Base-by-base conservation (phyloP, 2,329 filamentous ascomycete genomes). In the Colletotrichum melonis region DNA sequence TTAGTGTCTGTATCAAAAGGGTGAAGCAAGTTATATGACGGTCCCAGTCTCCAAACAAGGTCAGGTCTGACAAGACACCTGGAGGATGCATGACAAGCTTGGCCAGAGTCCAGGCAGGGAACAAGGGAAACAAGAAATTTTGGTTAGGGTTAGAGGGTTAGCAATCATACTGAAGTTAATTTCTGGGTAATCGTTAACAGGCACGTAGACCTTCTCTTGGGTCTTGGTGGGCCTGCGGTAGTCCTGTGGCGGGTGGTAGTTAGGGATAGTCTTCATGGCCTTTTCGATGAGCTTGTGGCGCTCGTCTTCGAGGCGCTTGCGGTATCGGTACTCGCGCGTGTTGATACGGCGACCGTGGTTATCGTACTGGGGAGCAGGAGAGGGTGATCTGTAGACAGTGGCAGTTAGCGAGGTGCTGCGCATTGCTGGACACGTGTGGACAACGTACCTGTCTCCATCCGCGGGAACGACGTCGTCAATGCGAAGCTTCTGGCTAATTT, bases 101-200 rank as follows among this genome's bases (percentile, higher is more conserved):
- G 83, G 83, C 83, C 85, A 83, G 80, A 83, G 84, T 84, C 85
- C 82, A 85, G 81, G 80, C 75, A 79, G 55, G 73, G 72, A 72
- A 73, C 70, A 74, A 74, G 63, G 69, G 72, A 75, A 71, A 75
- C 46, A 73, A 81, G 79, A 80, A 80, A 81, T 78, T 86, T 83
- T 87, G 85, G 87, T 93, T 92, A 93, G 92, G 88, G 92, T 94
- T 93, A 92, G 92, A 95, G 95, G 95, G 95, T 98, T 98, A 98
- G 95, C 93, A 95, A 97, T 96, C 96, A 96, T 98, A 99, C 97
- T 99, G 95, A 99, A 99, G 93, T 99, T 99, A 92, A 99, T 98
- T 86, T 99, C 97, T 90, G 97, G 97, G 85, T 99, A 99, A 86
- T 99, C 97, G 91, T 99, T 99, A 88, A 99, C 97, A 84, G 97